These are phyloP conservation scores for Corylus heterophylla DNA, from an alignment of 306 rosid genomes.

Conservation along the genomic window DNA sequence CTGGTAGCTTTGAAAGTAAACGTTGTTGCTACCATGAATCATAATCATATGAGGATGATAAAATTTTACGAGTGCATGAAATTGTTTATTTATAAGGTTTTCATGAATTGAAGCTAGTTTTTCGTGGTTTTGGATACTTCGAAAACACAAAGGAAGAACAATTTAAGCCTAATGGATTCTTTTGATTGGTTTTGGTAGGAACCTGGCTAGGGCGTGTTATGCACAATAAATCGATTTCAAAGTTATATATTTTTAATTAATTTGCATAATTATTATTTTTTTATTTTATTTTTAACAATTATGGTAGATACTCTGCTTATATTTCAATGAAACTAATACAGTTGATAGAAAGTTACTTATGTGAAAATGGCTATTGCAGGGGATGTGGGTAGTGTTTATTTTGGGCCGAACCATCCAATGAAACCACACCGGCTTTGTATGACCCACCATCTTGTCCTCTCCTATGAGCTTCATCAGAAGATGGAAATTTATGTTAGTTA, in stretches of 20 bases:
- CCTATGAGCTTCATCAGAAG: constrained; percentile 91
- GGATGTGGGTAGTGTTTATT: constrained; percentile 96
- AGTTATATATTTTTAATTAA: neutral
- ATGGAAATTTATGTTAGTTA: constrained; percentile 94
- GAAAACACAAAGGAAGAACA: neutral
- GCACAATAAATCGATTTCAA: neutral
- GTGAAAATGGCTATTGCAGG: constrained; percentile 58
- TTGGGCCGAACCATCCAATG: constrained; percentile 98
- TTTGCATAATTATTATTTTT: neutral
- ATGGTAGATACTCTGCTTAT: neutral
- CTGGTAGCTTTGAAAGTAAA: neutral
- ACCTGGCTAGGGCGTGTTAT: neutral
- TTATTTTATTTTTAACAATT: neutral
- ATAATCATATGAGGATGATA: neutral
- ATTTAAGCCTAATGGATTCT: neutral
- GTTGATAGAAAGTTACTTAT: neutral
- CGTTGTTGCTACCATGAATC: neutral
- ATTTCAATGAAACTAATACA: neutral
- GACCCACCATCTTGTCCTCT: constrained; percentile 98
- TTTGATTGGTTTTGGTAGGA: neutral
- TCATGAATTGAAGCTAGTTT: neutral
- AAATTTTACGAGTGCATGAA: neutral
- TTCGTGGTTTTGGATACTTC: neutral
- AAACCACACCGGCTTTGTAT: constrained; percentile 97
- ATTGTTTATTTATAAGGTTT: neutral